Base-by-base conservation (phyloP, 345 rosid genomes). In the Lagerstroemia speciosa region DNA sequence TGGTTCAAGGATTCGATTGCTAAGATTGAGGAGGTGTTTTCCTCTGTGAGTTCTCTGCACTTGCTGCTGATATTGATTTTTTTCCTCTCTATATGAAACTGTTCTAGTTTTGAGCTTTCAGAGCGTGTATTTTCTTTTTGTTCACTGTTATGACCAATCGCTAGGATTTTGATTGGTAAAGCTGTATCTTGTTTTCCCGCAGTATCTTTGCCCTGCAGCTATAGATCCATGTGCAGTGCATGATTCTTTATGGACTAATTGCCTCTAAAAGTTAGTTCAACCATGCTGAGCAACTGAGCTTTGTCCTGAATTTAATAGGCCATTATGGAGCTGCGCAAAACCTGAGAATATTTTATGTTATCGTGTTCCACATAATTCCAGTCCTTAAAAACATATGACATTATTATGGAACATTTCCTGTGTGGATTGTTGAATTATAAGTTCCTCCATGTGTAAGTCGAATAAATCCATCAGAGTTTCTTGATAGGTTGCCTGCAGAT, bases 1-100 rank as follows among this genome's bases (percentile, higher is more conserved):
- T 64, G 29, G 62, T 74, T 36, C 41, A 57, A 10, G 64, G 62
- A 17, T 27, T 68, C 69, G 19, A 61, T 69, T 32, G 73, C 43
- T 31, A 65, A 53, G 64, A n/a, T 74, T 45, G 73, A 74, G 77
- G 73, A 69, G 36, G 52, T 38, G 16, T 27, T 64, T 55, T 64
- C 69, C 26, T 46, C 69, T 40, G 69, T 62, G 60, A 74, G 72
- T 65, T 43, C 64, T 64, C 11, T 22, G 46, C 17, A 33, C 68
- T 33, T 46, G 46, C 31, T 38, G 27, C 0, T 64, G 40, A n/a
- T n/a, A n/a, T n/a, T n/a, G n/a, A n/a, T n/a, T n/a, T n/a, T n/a
- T n/a, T n/a, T n/a, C n/a, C n/a, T n/a, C 43, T 41, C 37, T 65
- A 37, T 57, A 52, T 64, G 0, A 34, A 31, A 36, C 62, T 33